Evolutionary conservation across 2,329 filamentous ascomycete species (phyloP), one percentile per base, ranked within the genome.

Genomic region (Nemania abortiva): DNA sequence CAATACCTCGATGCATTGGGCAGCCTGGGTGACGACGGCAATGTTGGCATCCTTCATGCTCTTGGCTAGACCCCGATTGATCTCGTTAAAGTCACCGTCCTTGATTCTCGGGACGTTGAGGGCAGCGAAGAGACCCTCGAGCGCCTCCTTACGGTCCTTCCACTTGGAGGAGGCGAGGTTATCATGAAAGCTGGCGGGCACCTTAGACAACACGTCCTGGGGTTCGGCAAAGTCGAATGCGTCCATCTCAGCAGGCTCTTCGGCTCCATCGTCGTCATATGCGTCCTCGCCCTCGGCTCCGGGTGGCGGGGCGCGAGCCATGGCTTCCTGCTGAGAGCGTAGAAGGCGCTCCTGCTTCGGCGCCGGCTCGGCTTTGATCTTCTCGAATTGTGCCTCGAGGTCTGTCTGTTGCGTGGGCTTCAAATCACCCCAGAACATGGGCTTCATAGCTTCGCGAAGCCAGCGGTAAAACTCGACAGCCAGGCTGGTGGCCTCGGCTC

Each of bases 41-140:
- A 99, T 92, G 78, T 99, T 99, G 75, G 97, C 96, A 75, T 99
- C 97, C 81, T 99, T 99, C 96, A 99, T 99, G 75, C 90, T 94
- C 81, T 98, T 99, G 53, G 96, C 95, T 63, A 98, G 86, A 3
- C 89, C 91, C 69, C 93, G 88, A 65, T 93, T 89, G 73, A 98
- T 87, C 75, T 98, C 95, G 78, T 91, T 89, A 77, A 94, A 98
- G 63, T 93, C 91, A 6, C 90, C 93, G 74, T 98, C 95, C 80
- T 97, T 97, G 80, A 99, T 97, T 70, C 91, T 89, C 15, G 95
- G 94, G 49, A 97, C 91, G 75, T 97, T 97, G 64, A 97, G 81
- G 2, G 89, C 86, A 15, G 88, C 88, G 74, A 91, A 91, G 0
- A 98, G 86, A 10, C 89, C 93, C 70, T 99, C 96, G 2, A 98